phyloP scores from a whole-genome alignment of 805 yeast species.

The Candida maltosa region DNA sequence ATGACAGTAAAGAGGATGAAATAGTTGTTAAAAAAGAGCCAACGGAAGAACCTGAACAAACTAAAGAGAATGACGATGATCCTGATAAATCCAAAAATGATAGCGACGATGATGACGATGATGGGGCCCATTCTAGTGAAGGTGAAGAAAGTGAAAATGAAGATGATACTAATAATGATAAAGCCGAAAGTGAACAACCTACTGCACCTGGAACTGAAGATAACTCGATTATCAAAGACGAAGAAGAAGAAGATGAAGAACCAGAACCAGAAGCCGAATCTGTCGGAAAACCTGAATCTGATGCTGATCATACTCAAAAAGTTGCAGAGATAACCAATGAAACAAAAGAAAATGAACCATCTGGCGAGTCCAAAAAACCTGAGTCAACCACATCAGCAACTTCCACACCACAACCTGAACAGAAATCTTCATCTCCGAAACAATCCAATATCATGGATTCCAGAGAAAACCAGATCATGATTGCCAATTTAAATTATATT shows the following conservation, averaged over 20 bases:
- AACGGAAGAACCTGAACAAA: background rate
- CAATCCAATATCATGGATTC: conserved; percentile 46
- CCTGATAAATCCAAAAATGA: background rate
- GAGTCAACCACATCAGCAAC: conserved; percentile 12
- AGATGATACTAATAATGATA: no score
- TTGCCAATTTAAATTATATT: conserved; percentile 76
- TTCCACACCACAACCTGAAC: conserved; percentile 1
- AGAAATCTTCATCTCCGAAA: conserved; percentile 9
- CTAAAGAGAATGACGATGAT: background rate
- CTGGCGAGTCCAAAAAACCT: conserved; percentile 10
- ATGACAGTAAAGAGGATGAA: conserved; percentile 20
- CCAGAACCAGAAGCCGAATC: background rate
- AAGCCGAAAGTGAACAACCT: no score
- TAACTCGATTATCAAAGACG: background rate
- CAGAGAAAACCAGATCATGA: conserved; percentile 74
- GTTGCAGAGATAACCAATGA: background rate
- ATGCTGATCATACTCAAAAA: background rate
- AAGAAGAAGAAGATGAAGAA: background rate
- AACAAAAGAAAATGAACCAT: background rate
- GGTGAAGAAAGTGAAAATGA: no score
- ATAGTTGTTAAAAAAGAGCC: conserved; percentile 20
- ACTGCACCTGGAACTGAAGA: no score
- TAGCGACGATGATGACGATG: background rate
- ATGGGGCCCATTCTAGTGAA: background rate
- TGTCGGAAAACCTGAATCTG: no score